Evolutionary conservation across 2,329 filamentous ascomycete genomes (phyloP).

Genomic region (Pseudonectria foliicola): DNA sequence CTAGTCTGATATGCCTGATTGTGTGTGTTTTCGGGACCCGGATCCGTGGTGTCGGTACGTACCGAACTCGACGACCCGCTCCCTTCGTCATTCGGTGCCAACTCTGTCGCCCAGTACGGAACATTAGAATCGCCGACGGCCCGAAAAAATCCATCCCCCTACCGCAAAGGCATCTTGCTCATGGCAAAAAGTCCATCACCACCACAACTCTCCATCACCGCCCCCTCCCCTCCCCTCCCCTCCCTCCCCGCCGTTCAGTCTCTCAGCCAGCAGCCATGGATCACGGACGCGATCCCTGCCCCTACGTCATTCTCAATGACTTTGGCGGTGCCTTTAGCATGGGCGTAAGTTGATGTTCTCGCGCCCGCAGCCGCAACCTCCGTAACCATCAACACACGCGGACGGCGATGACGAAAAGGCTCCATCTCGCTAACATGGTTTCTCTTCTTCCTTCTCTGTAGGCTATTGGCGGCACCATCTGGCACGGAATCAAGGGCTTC

Average conservation of each 20-base stretch:
- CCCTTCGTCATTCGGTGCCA: too few relatives aligned
- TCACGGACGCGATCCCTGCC: conserved; percentile 94
- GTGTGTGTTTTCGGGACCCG: too few relatives aligned
- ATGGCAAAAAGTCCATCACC: conserved; percentile 1
- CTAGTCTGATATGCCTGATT: too few relatives aligned
- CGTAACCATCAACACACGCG: conserved; percentile 2
- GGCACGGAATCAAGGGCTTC: conserved; percentile 96
- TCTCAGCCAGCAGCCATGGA: conserved; percentile 53
- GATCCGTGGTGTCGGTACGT: too few relatives aligned
- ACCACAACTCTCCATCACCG: conserved; percentile 4
- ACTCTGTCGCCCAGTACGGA: conserved; percentile 4
- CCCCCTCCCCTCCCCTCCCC: conserved; percentile 5
- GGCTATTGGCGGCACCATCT: conserved; percentile 76
- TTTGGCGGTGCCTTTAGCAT: conserved; percentile 96
- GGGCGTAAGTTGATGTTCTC: conserved; percentile 59
- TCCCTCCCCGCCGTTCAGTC: conserved; percentile 1
- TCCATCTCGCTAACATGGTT: conserved; percentile 13
- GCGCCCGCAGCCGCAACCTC: neutral
- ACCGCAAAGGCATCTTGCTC: conserved; percentile 15
- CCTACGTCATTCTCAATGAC: conserved; percentile 93
- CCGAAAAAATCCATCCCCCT: conserved; percentile 9
- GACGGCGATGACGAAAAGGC: conserved; percentile 3
- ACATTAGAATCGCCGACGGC: conserved; percentile 6
- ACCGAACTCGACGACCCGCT: too few relatives aligned
- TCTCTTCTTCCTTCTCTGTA: conserved; percentile 26